Evolutionary conservation across 192 early-diverging fungal genomes (phyloP).

Genomic region (Coemansia sp.): DNA sequence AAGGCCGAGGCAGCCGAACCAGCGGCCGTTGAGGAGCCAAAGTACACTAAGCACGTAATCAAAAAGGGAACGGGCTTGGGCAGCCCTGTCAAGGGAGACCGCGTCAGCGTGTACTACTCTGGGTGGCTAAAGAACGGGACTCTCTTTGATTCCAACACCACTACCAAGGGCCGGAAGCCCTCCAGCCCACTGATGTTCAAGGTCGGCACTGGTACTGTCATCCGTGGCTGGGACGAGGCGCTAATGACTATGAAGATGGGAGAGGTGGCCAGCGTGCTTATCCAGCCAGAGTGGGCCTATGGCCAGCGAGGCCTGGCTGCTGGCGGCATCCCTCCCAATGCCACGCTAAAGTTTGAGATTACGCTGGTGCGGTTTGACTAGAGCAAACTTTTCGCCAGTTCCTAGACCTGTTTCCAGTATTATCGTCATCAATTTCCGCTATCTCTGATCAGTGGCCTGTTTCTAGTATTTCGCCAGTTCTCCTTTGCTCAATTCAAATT

Average conservation of each 20-base stretch:
- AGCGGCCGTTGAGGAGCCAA: conserved; percentile 43
- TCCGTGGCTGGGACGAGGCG: conserved; percentile 83
- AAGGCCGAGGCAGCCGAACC: background rate
- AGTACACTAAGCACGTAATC: conserved; percentile 63
- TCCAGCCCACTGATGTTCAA: conserved; percentile 69
- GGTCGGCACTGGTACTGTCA: conserved; percentile 94
- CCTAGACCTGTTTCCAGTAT: background rate
- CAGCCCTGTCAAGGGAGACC: conserved; percentile 66
- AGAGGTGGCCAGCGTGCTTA: conserved; percentile 77
- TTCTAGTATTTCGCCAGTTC: background rate
- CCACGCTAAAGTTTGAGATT: conserved; percentile 79
- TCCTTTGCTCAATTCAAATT: background rate
- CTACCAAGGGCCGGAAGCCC: conserved; percentile 60
- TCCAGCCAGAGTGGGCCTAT: conserved; percentile 82
- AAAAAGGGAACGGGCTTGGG: conserved; percentile 65
- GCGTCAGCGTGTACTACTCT: conserved; percentile 64
- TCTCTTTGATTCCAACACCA: conserved; percentile 67
- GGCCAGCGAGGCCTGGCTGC: conserved; percentile 70
- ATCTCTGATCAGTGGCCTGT: background rate
- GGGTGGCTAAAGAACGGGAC: conserved; percentile 68
- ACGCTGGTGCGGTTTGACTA: conserved; percentile 65
- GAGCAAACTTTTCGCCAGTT: background rate
- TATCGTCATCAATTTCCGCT: background rate
- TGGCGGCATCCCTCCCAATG: conserved; percentile 73
- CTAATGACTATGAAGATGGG: conserved; percentile 87